Conservation (phyloP, 495 filamentous ascomycete species). For the Venustampulla echinocandica region DNA sequence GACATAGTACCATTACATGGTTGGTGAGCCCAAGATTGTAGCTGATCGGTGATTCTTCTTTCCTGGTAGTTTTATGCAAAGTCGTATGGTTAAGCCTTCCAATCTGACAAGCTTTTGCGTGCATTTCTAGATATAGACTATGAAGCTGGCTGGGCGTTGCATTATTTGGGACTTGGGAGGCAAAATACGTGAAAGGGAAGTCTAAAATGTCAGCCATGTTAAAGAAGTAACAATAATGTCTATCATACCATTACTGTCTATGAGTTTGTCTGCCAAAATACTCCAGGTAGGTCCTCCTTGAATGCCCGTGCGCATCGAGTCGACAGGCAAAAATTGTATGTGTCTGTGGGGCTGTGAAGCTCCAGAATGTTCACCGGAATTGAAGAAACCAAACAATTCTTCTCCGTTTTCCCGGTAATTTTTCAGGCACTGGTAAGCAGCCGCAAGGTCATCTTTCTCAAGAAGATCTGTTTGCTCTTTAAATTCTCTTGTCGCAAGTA, state of each 20-base stretch:
- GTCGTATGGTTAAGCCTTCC: not conserved
- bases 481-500: conserved; percentile 60
- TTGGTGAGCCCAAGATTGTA: conserved; percentile 77
- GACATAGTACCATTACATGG: conserved; percentile 57
- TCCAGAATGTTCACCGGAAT: conserved; percentile 67
- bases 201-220: conserved; percentile 1
- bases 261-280: conserved; percentile 45
- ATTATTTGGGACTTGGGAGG: conserved; percentile 32
- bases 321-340: conserved; percentile 66
- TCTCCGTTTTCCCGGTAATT: conserved; percentile 40
- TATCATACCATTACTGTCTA: conserved; percentile 5
- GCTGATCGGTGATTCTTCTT: conserved; percentile 51
- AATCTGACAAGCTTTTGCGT: conserved; percentile 39
- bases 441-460: conserved; percentile 55
- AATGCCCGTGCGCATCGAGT: conserved; percentile 49
- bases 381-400: conserved; percentile 72
- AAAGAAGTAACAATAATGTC: not conserved
- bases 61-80: conserved; percentile 1
- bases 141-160: conserved; percentile 35
- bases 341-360: conserved; percentile 76
- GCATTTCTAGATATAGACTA: conserved; percentile 43
- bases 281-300: conserved; percentile 29
- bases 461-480: conserved; percentile 61
- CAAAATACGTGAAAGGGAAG: conserved; percentile 48
- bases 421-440: conserved; percentile 55